phyloP scores from a whole-genome alignment of 75 land plant species.

The Selaginella moellendorffii region DNA sequence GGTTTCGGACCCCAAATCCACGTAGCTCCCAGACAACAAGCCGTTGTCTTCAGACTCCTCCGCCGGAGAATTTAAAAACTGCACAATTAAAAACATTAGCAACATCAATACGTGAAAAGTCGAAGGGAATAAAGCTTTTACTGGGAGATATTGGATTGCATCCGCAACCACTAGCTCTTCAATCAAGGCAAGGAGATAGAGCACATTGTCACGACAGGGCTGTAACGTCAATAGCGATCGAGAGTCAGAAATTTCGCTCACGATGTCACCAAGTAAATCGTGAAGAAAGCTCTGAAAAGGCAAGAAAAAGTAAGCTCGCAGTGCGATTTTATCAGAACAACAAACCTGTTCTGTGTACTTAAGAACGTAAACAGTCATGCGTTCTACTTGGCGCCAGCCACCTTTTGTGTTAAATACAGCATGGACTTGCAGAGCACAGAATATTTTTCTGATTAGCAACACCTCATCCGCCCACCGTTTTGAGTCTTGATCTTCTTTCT shows the following conservation, averaged over 20 bases:
- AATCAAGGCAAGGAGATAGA: slow-evolving; percentile 57
- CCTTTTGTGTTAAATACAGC: slow-evolving; percentile 53
- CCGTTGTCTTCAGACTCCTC: slow-evolving; percentile 8
- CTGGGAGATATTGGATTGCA: slow-evolving; percentile 41
- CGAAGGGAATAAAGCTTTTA: no score
- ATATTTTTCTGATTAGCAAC: slow-evolving; percentile 41
- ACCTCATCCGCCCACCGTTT: slow-evolving; percentile 30
- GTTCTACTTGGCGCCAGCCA: slow-evolving; percentile 84
- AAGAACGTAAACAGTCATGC: slow-evolving; percentile 52
- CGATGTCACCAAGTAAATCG: slow-evolving; percentile 51
- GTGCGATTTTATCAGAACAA: background rate
- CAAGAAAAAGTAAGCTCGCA: background rate
- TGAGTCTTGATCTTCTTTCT: slow-evolving; percentile 1
- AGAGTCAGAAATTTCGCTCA: slow-evolving; percentile 36
- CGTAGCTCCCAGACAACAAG: slow-evolving; percentile 16
- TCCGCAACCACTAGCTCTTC: slow-evolving; percentile 71
- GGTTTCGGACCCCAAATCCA: slow-evolving; percentile 14
- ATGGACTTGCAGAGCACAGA: slow-evolving; percentile 52
- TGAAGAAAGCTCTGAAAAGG: background rate
- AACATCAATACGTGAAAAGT: no score
- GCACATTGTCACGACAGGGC: slow-evolving; percentile 94
- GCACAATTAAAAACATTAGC: no score
- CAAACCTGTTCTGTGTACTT: slow-evolving; percentile 48
- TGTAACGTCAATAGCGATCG: slow-evolving; percentile 46
- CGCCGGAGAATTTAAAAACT: no score